Percentiles rank a stretch among this genome's conserved stretches.
These are phyloP conservation scores for Ophiocordyceps sinensis DNA, from an alignment of 2,329 filamentous ascomycete species.

Conservation along the genomic window DNA sequence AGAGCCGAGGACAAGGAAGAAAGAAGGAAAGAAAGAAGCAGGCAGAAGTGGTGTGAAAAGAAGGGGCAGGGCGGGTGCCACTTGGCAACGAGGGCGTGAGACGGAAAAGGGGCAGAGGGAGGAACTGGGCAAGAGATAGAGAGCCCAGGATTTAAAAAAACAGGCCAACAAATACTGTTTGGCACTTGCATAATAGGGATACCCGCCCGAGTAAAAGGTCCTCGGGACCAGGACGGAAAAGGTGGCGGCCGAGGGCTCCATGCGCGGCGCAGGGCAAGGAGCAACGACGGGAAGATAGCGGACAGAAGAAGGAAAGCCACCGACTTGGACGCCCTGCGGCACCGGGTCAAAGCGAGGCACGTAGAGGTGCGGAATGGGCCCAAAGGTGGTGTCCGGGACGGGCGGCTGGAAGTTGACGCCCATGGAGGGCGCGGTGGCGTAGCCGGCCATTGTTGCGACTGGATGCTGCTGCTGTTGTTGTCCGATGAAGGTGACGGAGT, in stretches of 20 bases:
- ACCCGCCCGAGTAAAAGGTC: constrained; percentile 16
- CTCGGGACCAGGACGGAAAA: constrained; percentile 18
- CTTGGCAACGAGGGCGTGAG: too few species aligned
- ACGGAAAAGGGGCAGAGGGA: too few species aligned
- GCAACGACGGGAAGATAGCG: neutral
- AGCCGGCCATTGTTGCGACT: constrained; percentile 21
- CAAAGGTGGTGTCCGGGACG: constrained; percentile 41
- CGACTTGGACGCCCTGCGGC: constrained; percentile 10
- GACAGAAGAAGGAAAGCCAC: constrained; percentile 8
- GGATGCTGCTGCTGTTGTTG: constrained; percentile 5
- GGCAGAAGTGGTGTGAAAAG: neutral
- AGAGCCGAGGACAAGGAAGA: neutral
- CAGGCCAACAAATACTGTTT: neutral
- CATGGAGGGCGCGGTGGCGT: constrained; percentile 24
- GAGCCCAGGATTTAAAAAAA: neutral
- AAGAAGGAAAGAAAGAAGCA: neutral
- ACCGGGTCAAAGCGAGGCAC: constrained; percentile 35
- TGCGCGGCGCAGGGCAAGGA: neutral
- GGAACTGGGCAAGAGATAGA: neutral
- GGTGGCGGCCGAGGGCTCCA: constrained; percentile 7
- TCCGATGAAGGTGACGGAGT: constrained; percentile 13
- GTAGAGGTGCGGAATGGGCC: constrained; percentile 40
- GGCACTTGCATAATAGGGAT: constrained; percentile 26
- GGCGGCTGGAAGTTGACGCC: constrained; percentile 43
- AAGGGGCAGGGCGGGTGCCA: too few species aligned